Percentiles rank a stretch among this genome's conserved stretches.
Evolutionary conservation across 139 green algal genomes (phyloP).

Genomic region (Pycnococcus provasolii): DNA sequence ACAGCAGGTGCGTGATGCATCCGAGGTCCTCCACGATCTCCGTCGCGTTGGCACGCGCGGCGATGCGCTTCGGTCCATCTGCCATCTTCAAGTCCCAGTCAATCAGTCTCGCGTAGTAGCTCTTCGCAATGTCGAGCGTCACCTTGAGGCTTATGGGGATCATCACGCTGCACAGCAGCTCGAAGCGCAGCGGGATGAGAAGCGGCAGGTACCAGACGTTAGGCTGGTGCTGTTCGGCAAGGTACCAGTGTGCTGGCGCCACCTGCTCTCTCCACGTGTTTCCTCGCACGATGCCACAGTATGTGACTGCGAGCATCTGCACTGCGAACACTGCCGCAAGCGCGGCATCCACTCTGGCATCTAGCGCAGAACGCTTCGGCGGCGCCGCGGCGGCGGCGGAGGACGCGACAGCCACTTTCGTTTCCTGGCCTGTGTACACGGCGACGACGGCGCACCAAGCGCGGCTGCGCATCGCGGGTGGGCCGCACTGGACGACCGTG

Average conservation of each 20-base stretch:
- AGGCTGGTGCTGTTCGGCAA: too few species aligned
- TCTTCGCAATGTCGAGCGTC: constrained; percentile 31
- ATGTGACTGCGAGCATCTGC: neutral
- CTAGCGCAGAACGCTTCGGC: too few species aligned
- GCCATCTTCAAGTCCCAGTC: constrained; percentile 28
- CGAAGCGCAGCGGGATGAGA: constrained; percentile 31
- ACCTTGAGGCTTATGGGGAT: constrained; percentile 38
- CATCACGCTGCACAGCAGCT: constrained; percentile 33
- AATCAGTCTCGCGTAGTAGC: constrained; percentile 24
- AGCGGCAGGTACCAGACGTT: constrained; percentile 19
- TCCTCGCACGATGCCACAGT: too few species aligned
- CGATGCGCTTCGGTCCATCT: neutral
- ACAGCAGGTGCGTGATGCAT: constrained; percentile 2
- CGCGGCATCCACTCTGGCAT: too few species aligned
- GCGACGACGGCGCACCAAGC: constrained; percentile 30
- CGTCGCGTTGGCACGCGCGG: neutral
- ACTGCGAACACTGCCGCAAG: neutral
- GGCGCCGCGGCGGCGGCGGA: too few species aligned
- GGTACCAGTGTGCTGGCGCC: constrained; percentile 5
- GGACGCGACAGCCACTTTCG: too few species aligned
- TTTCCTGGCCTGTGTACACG: constrained; percentile 30
- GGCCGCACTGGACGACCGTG: constrained; percentile 24
- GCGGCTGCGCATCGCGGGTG: constrained; percentile 20
- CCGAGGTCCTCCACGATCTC: neutral
- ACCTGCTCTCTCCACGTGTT: neutral